These are phyloP conservation scores for Thermomucor indicae-seudaticae DNA, from an alignment of 371 early-diverging fungal genomes.

Conservation along the genomic window DNA sequence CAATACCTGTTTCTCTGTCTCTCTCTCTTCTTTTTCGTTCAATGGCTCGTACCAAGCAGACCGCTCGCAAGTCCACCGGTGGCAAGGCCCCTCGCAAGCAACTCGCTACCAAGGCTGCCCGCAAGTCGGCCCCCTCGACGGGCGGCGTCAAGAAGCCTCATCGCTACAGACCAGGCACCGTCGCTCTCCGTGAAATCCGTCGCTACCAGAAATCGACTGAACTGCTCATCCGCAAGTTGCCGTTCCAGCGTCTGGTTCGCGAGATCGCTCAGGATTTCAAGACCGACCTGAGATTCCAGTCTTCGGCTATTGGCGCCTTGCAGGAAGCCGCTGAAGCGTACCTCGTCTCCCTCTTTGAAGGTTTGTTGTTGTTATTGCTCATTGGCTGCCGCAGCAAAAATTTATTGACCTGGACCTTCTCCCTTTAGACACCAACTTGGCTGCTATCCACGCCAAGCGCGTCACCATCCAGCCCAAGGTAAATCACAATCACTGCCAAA, in stretches of 20 bases:
- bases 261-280: conserved; percentile 96
- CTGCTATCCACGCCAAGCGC: conserved; percentile 99
- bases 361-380: too few relatives aligned
- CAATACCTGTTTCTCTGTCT: too few relatives aligned
- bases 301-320: conserved; percentile 94
- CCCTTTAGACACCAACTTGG: conserved; percentile 98
- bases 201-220: conserved; percentile 98
- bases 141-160: conserved; percentile 77
- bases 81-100: conserved; percentile 98
- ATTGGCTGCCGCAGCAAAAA: too few relatives aligned
- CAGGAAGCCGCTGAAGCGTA: conserved; percentile 99
- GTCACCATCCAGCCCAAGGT: conserved; percentile 99
- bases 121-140: conserved; percentile 47
- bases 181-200: conserved; percentile 96
- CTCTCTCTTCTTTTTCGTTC: too few relatives aligned
- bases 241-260: conserved; percentile 97
- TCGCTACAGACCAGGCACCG: conserved; percentile 84
- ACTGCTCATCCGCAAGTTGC: conserved; percentile 96
- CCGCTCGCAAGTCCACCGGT: conserved; percentile 98
- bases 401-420: too few relatives aligned
- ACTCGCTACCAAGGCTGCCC: conserved; percentile 92
- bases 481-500: too few relatives aligned
- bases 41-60: conserved; percentile 98
- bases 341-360: conserved; percentile 94
- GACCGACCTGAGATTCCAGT: conserved; percentile 97